Evolutionary conservation across 768 basidiomycete genomes (phyloP).

Genomic region (Boletus barrowsii): DNA sequence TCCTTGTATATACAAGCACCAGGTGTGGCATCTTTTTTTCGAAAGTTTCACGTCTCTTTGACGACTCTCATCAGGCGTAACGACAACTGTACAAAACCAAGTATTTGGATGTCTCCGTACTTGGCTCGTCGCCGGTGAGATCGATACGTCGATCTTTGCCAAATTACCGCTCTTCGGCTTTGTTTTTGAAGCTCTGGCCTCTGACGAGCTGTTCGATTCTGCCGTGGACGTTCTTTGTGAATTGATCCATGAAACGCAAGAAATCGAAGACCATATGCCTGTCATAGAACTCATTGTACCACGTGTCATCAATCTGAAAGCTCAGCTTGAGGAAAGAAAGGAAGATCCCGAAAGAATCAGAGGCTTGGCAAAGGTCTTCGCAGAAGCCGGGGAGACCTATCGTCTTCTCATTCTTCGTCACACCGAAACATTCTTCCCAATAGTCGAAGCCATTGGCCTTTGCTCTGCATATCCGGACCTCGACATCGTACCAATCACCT

Average conservation of each 20-base stretch:
- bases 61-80: conserved; percentile 68
- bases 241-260: conserved; percentile 96
- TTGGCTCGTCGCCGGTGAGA: conserved; percentile 89
- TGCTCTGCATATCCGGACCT: conserved; percentile 92
- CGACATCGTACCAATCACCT: conserved; percentile 96
- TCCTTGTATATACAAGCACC: conserved; percentile 85
- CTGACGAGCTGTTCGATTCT: conserved; percentile 86
- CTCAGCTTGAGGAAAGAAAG: conserved; percentile 52
- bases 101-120: conserved; percentile 81
- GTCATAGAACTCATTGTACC: conserved; percentile 88
- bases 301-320: conserved; percentile 70
- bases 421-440: conserved; percentile 88
- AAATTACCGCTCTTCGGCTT: conserved; percentile 77
- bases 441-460: conserved; percentile 91
- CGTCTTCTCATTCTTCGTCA: conserved; percentile 84
- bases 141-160: conserved; percentile 59
- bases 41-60: background rate
- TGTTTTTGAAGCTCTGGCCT: conserved; percentile 79
- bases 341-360: conserved; percentile 88
- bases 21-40: conserved; percentile 49
- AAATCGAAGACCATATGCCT: conserved; percentile 89
- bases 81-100: conserved; percentile 69
- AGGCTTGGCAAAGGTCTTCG: conserved; percentile 87
- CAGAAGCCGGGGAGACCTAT: conserved; percentile 98
- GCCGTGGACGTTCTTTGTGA: conserved; percentile 93